A percentile compares a stretch with the other conserved stretches of the same genome.
Conservation (phyloP, 176 grass and related monocot species). For the Hsuehochloa calcarea region DNA sequence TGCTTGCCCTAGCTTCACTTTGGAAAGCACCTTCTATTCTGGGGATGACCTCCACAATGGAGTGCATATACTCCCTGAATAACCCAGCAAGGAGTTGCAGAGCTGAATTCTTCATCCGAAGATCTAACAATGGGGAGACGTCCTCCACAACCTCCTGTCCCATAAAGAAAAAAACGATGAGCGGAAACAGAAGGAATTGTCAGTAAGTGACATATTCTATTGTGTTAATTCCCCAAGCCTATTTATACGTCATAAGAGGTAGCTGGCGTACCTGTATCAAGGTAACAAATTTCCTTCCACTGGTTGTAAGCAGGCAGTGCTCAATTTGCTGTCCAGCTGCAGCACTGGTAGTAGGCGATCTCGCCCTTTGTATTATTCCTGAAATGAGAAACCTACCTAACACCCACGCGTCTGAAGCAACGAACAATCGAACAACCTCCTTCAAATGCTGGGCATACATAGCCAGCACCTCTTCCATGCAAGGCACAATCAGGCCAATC, state of each 20-base stretch:
- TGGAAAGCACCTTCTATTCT: neutral
- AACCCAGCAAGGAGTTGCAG: conserved; percentile 38
- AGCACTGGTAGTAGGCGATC: neutral
- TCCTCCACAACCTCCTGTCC: conserved; percentile 43
- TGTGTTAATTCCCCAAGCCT: no score
- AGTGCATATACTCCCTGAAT: conserved; percentile 48
- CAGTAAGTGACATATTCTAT: neutral
- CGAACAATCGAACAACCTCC: conserved; percentile 34
- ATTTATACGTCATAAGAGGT: no score
- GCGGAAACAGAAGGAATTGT: neutral
- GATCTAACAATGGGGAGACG: conserved; percentile 30
- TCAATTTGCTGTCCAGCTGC: neutral
- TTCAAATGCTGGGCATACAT: conserved; percentile 29
- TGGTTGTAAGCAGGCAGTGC: conserved; percentile 50
- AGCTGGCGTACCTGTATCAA: conserved; percentile 29
- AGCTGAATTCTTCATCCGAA: conserved; percentile 31
- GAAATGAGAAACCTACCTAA: conserved; percentile 39
- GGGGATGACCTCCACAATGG: conserved; percentile 28
- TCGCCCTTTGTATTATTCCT: conserved; percentile 10
- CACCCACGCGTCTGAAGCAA: conserved; percentile 33
- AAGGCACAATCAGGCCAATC: conserved; percentile 26
- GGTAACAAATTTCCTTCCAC: conserved; percentile 48
- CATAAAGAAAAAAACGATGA: no score
- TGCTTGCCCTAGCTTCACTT: no score
- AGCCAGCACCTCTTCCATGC: conserved; percentile 30